Conservation (phyloP, 2,329 filamentous ascomycete species). For the Epichloe uncinata region DNA sequence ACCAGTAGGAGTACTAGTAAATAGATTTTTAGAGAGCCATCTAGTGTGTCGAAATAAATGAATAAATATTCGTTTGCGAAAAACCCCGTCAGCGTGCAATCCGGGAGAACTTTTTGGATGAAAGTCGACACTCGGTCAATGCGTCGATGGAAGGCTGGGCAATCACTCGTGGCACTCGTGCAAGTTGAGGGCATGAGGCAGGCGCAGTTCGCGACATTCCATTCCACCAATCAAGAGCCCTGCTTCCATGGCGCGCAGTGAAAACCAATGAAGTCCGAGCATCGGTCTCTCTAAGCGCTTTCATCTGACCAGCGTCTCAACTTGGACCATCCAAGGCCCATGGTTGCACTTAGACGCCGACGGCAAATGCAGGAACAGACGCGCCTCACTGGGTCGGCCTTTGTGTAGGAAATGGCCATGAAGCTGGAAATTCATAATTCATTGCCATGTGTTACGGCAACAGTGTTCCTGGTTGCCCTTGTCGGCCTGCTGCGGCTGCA, state of each 20-base stretch:
- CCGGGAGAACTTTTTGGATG: no score
- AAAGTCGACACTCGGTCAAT: no score
- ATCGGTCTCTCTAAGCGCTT: slow-evolving; percentile 22
- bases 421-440: not conserved
- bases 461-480: not conserved
- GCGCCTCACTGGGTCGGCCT: not conserved
- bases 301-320: slow-evolving; percentile 17
- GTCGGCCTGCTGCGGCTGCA: not conserved
- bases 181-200: no score
- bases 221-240: slow-evolving; percentile 15
- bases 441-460: not conserved
- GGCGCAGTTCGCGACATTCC: no score
- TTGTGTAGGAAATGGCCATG: not conserved
- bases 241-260: slow-evolving; percentile 15
- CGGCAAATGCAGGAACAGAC: not conserved
- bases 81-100: no score
- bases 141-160: no score
- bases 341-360: slow-evolving; percentile 1
- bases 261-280: slow-evolving; percentile 14
- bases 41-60: no score
- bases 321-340: slow-evolving; percentile 2
- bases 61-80: no score
- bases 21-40: no score
- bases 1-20: no score
- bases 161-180: no score